Evolutionary conservation across 2,329 filamentous ascomycete genomes (phyloP), one percentile per base, ranked within the genome.

Genomic region (Cordyceps cateniannulata): DNA sequence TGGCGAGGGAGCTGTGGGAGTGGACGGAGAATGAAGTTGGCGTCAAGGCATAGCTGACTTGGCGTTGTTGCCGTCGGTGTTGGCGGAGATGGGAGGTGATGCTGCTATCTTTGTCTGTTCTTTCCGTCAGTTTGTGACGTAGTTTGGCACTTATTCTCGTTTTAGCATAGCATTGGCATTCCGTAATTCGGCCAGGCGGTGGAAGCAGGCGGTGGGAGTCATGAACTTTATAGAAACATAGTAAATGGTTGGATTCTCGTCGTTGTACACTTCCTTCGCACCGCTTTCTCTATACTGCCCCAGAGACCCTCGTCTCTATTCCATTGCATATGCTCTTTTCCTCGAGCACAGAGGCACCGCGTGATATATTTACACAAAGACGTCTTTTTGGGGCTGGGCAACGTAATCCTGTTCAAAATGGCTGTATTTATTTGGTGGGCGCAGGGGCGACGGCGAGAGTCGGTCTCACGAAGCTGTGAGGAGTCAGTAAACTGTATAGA

Each of bases 391-490:
- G 24, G 32, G 42, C 32, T n/a, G 47, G 47, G 50, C 50, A 60
- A 49, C 35, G 32, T 20, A 52, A 52, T 24, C 29, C 42, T 40
- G n/a, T 27, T 57, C n/a, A 8, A 22, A 29, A 55, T 54, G 42
- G 48, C 29, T 53, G 32, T 35, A 20, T 69, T 70, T 84, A 87
- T 77, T 88, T 83, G 63, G 82, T 81, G 62, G 81, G 77, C 67
- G 78, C 73, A n/a, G 91, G 91, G 56, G 87, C 86, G 63, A 88
- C 83, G 51, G 87, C 86, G 74, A 86, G 93, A 24, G 90, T 93
- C 65, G 91, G 91, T 72, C 90, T 84, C 70, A 96, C 86, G 71
- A 90, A 93, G 75, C 90, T 92, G 68, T 27, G 45, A 12, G 12
- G 18, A n/a, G 38, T 58, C 10, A 50, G 27, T 54, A 2, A 16